Conservation (phyloP, 345 rosid genomes). For the Erucastrum elatum region DNA sequence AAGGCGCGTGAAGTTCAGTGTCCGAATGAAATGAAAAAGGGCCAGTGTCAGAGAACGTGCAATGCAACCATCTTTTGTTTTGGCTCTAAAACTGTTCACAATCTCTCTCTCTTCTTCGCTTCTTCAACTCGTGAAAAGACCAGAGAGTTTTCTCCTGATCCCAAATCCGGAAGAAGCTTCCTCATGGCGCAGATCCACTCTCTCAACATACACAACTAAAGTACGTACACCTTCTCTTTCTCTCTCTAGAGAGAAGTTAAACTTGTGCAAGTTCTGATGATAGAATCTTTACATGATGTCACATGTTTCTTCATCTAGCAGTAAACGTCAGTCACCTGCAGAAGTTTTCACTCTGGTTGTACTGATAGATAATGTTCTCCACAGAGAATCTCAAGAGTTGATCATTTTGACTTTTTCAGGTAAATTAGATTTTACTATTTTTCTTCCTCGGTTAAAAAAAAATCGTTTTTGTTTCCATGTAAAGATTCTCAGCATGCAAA, state of each 20-base stretch:
- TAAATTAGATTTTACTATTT: constrained; percentile 16
- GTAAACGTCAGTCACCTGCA: constrained; percentile 29
- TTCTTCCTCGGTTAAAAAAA: neutral
- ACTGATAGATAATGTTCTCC: constrained; percentile 21
- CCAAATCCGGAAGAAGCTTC: constrained; percentile 34
- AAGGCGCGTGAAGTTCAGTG: constrained; percentile 18
- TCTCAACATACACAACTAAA: neutral
- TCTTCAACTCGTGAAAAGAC: constrained; percentile 35
- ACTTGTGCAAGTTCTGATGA: neutral
- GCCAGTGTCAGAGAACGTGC: constrained; percentile 44
- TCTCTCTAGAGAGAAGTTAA: constrained; percentile 14
- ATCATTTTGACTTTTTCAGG: constrained; percentile 35
- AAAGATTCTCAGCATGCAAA: constrained; percentile 29
- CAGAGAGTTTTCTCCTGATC: constrained; percentile 36
- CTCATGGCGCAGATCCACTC: constrained; percentile 17
- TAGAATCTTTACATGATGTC: constrained; percentile 22
- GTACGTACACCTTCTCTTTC: constrained; percentile 21
- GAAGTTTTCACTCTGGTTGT: constrained; percentile 19
- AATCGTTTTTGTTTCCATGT: too few relatives aligned
- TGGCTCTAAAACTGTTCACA: constrained; percentile 26
- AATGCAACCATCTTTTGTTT: constrained; percentile 34
- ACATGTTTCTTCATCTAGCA: constrained; percentile 21
- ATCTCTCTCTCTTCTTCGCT: neutral
- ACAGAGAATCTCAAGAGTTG: constrained; percentile 4
- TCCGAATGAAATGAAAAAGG: neutral